Evolutionary conservation across 1,284 basidiomycete species (phyloP), one percentile per base, ranked within the genome.

Genomic region (Cryptococcus sp.): DNA sequence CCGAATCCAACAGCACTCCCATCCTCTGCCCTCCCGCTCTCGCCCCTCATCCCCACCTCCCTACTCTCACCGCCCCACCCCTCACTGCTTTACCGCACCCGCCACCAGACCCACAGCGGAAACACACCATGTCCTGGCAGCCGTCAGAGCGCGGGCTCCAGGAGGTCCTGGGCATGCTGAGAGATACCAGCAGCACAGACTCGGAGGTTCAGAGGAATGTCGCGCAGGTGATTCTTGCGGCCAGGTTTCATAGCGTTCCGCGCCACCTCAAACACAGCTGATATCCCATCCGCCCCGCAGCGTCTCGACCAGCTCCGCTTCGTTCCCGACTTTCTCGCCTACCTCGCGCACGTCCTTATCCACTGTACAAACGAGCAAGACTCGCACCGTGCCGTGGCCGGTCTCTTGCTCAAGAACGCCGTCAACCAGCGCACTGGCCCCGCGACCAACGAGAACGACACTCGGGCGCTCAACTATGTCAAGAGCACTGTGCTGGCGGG

Each of bases 401-500:
- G 95, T 53, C 89, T 98, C 68, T 83, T 98, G 37, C 85, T 98
- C 77, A 98, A 98, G 84, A 98, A 98, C 79, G 91, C 95, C 69
- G 70, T 82, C 53, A 72, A 64, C 33, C 47, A 54, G 42, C 68
- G 62, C n/a, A 54, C 50, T 11, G 68, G 61, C 15, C 61, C 66
- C 7, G 56, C 63, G 1, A 56, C 62, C 12, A 61, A 62, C 15
- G 67, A 66, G 8, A 54, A 52, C n/a, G 70, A 69, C 40, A 63
- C 69, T 40, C 50, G 55, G 40, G 85, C 86, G 42, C 80, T 85
- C 42, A 80, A 82, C 38, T 97, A 89, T 73, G 88, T 93, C 63
- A 96, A 96, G 76, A 80, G 79, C 13, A 85, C 88, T 40, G 85
- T 95, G 42, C 83, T 97, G 18, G 80, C 82, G 56, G 89, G 91